Evolutionary conservation across 1,139 yeast species (phyloP), one percentile per base, ranked within the genome.

Genomic region (Candida sp.): DNA sequence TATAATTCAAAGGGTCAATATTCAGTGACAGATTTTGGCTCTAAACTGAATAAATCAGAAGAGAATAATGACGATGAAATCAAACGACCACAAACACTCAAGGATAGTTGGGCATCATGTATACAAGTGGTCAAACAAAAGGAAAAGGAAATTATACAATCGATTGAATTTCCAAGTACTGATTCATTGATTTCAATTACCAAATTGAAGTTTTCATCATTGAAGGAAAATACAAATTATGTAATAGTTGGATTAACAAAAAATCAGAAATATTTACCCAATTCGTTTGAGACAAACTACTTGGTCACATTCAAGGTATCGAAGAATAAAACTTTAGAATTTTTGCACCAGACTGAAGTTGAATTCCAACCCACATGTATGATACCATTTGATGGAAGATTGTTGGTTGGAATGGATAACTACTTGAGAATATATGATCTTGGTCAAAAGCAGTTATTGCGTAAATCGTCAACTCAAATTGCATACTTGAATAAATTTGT

Each of bases 381-480:
- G 58, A 50, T 63, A 1, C 66, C 69, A 12, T 90, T 87, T 60
- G 77, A 82, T 36, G 87, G 85, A 0, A 72, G 73, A 49, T 58
- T 90, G 1, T 61, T 90, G 2, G 84, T 78, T 0, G 95, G 88
- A 0, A 55, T 79, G 44, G 77, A 75, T 0, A 72, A 75, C 40
- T 61, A 64, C 29, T 53, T 93, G 27, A 67, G 89, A 21, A 54
- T 88, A 5, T 90, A 77, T 58, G 95, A 84, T 34, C 51, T 90
- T 33, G 99, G 99, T 1, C 75, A 75, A 52, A 86, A 84, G 50
- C 97, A 90, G 57, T 67, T 93, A 34, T 70, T 93, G 43, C 75
- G 86, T 43, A 88, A 88, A 57, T 70, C 84, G 0, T 66, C 78
- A 1, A 62, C 79, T 46, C 66, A 53, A 19, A 58, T 73, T 38